These are phyloP conservation scores for Ophiostoma sp. DNA, from an alignment of 2,329 filamentous ascomycete genomes.

Conservation along the genomic window DNA sequence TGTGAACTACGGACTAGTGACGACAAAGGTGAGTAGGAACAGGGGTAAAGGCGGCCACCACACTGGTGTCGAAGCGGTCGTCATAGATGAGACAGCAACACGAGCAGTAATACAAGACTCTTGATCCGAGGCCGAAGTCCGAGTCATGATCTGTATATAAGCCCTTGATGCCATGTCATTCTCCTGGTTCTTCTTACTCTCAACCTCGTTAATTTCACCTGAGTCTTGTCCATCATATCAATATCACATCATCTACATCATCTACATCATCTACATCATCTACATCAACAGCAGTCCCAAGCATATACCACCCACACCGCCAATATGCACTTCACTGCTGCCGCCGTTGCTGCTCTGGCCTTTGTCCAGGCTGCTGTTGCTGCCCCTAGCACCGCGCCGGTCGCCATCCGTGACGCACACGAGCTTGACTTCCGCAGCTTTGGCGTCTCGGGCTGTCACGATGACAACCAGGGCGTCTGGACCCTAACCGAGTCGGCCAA, in stretches of 20 bases:
- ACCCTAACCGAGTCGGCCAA: conserved; percentile 21
- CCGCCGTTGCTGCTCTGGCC: conserved; percentile 11
- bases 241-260: too few species aligned
- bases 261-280: background rate
- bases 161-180: background rate
- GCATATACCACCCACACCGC: background rate
- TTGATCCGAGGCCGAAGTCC: background rate
- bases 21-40: background rate
- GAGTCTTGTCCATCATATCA: background rate
- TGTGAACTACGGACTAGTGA: too few species aligned
- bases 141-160: background rate
- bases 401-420: conserved; percentile 13
- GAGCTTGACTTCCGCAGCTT: conserved; percentile 26
- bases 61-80: background rate
- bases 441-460: conserved; percentile 23
- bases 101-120: background rate
- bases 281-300: background rate
- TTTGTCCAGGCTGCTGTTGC: conserved; percentile 7
- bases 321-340: conserved; percentile 22
- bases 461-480: conserved; percentile 27
- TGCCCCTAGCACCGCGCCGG: background rate
- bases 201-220: background rate
- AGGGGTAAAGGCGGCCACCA: background rate
- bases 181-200: background rate
- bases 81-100: background rate